Base-by-base conservation (phyloP, 2,329 filamentous ascomycete genomes). In the Blastomyces silverae region DNA sequence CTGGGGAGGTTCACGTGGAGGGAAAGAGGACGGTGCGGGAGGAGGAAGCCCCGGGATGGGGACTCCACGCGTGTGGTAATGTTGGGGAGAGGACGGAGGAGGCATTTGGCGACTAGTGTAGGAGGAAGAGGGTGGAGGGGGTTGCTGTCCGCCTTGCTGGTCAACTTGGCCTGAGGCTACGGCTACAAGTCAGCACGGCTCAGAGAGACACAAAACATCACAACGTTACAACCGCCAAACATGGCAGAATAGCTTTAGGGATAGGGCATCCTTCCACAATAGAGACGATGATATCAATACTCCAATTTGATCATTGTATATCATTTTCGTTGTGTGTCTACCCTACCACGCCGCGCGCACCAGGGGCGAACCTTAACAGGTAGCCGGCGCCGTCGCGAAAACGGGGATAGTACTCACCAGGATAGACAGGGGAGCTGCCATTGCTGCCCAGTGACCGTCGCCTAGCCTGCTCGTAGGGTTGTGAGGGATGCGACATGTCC, bases 1-100 rank as follows among this genome's bases (percentile, higher is more conserved):
- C 22, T 79, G 77, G 60, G 84, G 81, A 59, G 84, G 78, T 68
- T 89, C 86, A 72, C 85, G 83, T 66, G 79, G 78, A 34, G 75
- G 77, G 62, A 76, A 73, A 64, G 78, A 67, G 20, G 66, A 61
- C 39, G 75, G 74, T 62, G 78, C 71, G 37, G 77, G 72, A 64
- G 74, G 73, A 64, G 73, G 78, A 65, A 73, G 74, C 69, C 68
- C 74, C 65, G 75, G 78, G 66, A 73, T 77, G 34, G 78, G 73
- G 65, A 75, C 73, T 42, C 72, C 72, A 67, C 78, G 78, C 57
- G 79, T 76, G 46, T 75, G 74, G 70, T 79, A 80, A 62, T 78
- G 77, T 69, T 79, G 80, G 37, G 81, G 80, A 58, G 81, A 80
- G 39, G 80, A 81, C 13, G 81, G 81, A 60, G 81, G 81, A 69